Conservation (phyloP, 331 rosid genomes). For the Quercus tomentella region DNA sequence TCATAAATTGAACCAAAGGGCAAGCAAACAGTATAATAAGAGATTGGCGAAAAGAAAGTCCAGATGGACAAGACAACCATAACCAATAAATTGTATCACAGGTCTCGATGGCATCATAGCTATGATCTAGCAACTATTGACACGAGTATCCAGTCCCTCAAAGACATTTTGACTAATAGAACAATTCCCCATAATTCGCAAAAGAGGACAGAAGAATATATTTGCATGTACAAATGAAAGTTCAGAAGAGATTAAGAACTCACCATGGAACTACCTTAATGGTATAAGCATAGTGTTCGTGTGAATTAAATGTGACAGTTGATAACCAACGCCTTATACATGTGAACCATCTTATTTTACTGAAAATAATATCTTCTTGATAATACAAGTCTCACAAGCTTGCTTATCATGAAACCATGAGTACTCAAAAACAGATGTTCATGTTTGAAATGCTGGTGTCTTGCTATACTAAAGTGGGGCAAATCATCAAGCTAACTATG, state of each 20-base stretch:
- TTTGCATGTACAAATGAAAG: background rate
- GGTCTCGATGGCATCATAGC: background rate
- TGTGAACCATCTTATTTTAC: background rate
- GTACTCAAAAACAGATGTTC: background rate
- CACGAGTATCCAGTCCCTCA: background rate
- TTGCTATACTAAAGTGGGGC: background rate
- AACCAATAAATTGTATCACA: background rate
- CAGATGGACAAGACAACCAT: background rate
- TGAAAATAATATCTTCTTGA: background rate
- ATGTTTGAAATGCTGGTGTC: background rate
- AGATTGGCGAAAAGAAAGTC: background rate
- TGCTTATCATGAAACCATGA: background rate
- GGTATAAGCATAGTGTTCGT: background rate
- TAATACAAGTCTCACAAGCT: background rate
- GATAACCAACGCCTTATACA: background rate
- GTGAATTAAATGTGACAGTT: background rate
- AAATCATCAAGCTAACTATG: background rate
- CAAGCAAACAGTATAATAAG: background rate
- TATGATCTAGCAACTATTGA: background rate
- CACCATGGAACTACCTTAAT: background rate
- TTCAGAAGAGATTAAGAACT: background rate
- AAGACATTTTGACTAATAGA: background rate
- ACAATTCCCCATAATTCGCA: background rate
- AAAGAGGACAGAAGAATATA: background rate
- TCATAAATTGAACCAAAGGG: background rate